Evolutionary conservation across 2,329 filamentous ascomycete species (phyloP).

Genomic region (Phyllachora maydis): DNA sequence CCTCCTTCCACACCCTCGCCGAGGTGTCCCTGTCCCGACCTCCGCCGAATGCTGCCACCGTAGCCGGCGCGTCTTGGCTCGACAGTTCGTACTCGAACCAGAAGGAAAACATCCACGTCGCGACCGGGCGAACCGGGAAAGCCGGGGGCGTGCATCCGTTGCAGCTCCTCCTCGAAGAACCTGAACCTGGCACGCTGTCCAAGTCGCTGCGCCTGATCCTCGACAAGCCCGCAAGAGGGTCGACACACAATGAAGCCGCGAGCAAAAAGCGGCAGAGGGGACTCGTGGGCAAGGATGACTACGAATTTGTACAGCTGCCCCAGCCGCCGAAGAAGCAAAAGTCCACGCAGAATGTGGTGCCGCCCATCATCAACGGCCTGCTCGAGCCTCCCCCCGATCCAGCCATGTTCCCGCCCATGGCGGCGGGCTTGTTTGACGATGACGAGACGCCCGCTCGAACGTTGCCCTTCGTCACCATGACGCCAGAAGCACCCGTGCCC

Average conservation of each 20-base stretch:
- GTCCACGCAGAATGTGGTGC: conserved; percentile 31
- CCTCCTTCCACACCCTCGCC: background rate
- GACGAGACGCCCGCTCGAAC: conserved; percentile 21
- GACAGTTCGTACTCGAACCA: background rate
- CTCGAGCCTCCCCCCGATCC: conserved; percentile 39
- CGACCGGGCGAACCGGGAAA: background rate
- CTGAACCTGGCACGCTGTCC: conserved; percentile 15
- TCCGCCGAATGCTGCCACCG: too few relatives aligned
- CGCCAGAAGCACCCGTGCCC: conserved; percentile 7
- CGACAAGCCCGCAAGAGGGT: too few relatives aligned
- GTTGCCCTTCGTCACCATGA: conserved; percentile 18
- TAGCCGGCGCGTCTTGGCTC: background rate
- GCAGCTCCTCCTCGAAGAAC: conserved; percentile 18
- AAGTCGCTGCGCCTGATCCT: conserved; percentile 24
- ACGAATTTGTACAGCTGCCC: conserved; percentile 41
- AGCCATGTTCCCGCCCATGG: conserved; percentile 42
- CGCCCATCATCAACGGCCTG: conserved; percentile 44
- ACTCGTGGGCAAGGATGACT: conserved; percentile 32
- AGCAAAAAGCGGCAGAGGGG: conserved; percentile 33
- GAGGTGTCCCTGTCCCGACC: too few relatives aligned
- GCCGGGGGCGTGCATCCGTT: conserved; percentile 12
- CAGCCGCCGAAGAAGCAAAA: conserved; percentile 46
- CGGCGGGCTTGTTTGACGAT: conserved; percentile 33
- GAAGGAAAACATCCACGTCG: background rate
- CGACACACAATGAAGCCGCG: conserved; percentile 21